A percentile compares a stretch with the other conserved stretches of the same genome.
Conservation (phyloP, 257 asterid genomes). For the Salvia miltiorrhiza region DNA sequence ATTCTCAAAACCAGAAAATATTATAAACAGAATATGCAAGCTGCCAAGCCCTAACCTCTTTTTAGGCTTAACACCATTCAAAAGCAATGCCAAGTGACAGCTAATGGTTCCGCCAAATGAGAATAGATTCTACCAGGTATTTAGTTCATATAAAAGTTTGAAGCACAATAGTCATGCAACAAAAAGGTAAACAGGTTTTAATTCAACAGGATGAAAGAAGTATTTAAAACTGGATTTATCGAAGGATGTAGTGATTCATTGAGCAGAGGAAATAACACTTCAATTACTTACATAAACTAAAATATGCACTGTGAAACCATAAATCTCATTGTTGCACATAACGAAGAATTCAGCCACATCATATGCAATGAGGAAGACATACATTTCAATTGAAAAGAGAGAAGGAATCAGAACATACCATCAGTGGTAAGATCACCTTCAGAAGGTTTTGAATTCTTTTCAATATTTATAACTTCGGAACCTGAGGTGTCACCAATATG, state of each 20-base stretch:
- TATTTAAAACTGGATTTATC: neutral
- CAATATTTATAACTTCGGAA: conserved; percentile 37
- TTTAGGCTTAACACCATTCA: neutral
- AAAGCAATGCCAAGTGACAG: neutral
- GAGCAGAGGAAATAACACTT: neutral
- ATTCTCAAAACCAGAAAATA: conserved; percentile 14
- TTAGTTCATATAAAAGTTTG: neutral
- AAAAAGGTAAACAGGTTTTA: neutral
- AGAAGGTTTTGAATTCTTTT: conserved; percentile 33
- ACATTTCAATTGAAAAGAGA: neutral
- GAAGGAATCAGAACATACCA: conserved; percentile 40
- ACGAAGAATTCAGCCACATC: neutral
- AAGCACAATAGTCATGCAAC: neutral
- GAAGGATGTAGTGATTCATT: neutral
- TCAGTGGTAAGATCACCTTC: conserved; percentile 32
- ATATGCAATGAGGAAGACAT: neutral
- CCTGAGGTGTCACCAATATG: conserved; percentile 31
- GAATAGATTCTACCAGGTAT: neutral
- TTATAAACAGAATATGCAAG: conserved; percentile 14
- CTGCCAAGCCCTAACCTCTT: neutral
- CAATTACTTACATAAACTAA: neutral
- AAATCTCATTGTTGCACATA: neutral
- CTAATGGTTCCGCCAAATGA: neutral
- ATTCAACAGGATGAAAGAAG: neutral
- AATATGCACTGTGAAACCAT: neutral